Evolutionary conservation across 352 stramenopile species (phyloP).

Genomic region (Pythium coloratum): DNA sequence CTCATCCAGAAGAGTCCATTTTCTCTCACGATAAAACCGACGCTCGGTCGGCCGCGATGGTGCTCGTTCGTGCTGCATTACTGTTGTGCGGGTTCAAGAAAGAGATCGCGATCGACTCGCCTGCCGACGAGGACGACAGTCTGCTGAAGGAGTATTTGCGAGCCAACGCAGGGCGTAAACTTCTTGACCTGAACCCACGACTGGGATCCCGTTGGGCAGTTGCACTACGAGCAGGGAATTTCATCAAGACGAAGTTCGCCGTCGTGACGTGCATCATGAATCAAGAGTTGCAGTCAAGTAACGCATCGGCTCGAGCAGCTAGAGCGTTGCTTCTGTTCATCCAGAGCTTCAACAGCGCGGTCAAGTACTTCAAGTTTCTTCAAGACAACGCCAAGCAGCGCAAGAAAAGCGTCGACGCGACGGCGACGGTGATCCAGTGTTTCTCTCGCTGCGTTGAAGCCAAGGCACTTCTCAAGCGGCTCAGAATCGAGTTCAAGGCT

Average conservation of each 20-base stretch:
- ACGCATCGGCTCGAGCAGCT: background rate
- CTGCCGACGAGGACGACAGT: slow-evolving; percentile 24
- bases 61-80: slow-evolving; percentile 36
- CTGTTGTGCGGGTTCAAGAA: slow-evolving; percentile 41
- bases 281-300: background rate
- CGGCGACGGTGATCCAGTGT: slow-evolving; percentile 50
- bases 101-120: slow-evolving; percentile 26
- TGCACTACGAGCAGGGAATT: slow-evolving; percentile 19
- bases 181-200: slow-evolving; percentile 38
- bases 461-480: slow-evolving; percentile 26
- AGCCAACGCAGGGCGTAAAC: slow-evolving; percentile 26
- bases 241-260: slow-evolving; percentile 11
- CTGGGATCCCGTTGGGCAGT: slow-evolving; percentile 28
- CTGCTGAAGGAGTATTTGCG: slow-evolving; percentile 49
- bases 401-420: slow-evolving; percentile 16
- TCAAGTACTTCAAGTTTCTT: slow-evolving; percentile 62
- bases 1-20: slow-evolving; percentile 7
- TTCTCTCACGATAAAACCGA: slow-evolving; percentile 1
- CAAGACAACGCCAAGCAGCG: slow-evolving; percentile 35
- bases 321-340: slow-evolving; percentile 26
- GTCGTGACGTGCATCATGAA: slow-evolving; percentile 2
- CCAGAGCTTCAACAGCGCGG: slow-evolving; percentile 30
- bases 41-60: slow-evolving; percentile 3
- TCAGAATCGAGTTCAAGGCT: slow-evolving; percentile 33
- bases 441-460: slow-evolving; percentile 37